These are phyloP conservation scores for Sclerotinia trifoliorum DNA, from an alignment of 2,329 filamentous ascomycete genomes.

Conservation along the genomic window DNA sequence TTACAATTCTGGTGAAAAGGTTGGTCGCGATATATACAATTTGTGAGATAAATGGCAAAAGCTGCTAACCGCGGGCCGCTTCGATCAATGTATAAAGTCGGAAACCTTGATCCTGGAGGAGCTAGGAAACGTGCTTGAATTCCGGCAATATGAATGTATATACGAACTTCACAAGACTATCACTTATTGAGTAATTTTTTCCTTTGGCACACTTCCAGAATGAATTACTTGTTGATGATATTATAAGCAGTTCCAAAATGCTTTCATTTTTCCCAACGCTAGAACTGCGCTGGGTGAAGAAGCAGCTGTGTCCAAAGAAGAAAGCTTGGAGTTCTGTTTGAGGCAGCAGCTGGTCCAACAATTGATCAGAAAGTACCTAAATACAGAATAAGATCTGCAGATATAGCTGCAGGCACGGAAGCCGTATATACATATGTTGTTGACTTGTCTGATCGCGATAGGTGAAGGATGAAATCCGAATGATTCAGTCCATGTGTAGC, in stretches of 20 bases:
- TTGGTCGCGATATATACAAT: background rate
- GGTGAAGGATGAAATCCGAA: background rate
- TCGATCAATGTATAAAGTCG: conserved; percentile 1
- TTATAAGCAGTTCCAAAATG: background rate
- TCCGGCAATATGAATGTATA: background rate
- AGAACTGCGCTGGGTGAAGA: background rate
- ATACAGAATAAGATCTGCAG: background rate
- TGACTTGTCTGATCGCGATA: background rate
- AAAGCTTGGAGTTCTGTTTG: conserved; percentile 3
- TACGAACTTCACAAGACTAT: background rate
- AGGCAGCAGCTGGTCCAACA: background rate
- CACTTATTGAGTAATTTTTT: background rate
- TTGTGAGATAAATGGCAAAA: background rate
- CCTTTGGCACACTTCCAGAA: background rate
- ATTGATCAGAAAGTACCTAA: background rate
- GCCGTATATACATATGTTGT: background rate
- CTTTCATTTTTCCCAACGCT: background rate
- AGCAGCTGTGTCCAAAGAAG: background rate
- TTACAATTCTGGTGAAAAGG: background rate
- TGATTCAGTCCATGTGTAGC: background rate
- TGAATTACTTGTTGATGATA: background rate
- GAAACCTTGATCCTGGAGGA: conserved; percentile 13
- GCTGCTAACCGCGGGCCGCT: conserved; percentile 4
- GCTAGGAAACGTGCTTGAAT: background rate
- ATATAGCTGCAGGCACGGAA: conserved; percentile 3